A percentile compares a stretch with the other conserved stretches of the same genome.
phyloP scores from a whole-genome alignment of 2,329 filamentous ascomycete species.

The Volutella citrinella region DNA sequence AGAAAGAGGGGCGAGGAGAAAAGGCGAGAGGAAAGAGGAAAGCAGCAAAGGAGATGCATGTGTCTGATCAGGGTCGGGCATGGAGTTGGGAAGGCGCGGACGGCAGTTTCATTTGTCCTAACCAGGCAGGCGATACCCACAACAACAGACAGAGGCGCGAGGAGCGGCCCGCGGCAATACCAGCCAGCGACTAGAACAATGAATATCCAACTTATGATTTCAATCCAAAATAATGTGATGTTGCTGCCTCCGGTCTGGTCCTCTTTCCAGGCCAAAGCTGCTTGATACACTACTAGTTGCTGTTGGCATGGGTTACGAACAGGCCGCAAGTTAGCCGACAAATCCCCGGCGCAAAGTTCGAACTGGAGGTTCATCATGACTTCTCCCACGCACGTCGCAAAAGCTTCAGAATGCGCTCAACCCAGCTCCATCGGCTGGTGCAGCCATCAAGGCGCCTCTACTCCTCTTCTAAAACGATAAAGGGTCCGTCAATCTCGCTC shows the following conservation, averaged over 20 bases:
- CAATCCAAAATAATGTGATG: too few species aligned
- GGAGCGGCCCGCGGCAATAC: too few species aligned
- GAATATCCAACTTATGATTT: too few species aligned
- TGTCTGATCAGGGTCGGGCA: too few species aligned
- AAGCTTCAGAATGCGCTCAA: neutral
- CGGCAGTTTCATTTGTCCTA: too few species aligned
- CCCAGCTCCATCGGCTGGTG: neutral
- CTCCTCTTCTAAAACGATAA: slow-evolving; percentile 25
- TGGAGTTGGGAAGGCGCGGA: too few species aligned
- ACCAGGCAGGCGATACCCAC: slow-evolving; percentile 27
- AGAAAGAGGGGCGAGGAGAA: slow-evolving; percentile 6
- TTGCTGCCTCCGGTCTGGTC: too few species aligned
- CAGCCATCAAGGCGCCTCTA: slow-evolving; percentile 13
- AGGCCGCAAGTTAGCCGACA: slow-evolving; percentile 14
- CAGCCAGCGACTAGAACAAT: slow-evolving; percentile 9
- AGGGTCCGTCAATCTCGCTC: slow-evolving; percentile 19
- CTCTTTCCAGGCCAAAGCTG: too few species aligned
- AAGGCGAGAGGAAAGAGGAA: slow-evolving; percentile 3
- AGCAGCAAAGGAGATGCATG: slow-evolving; percentile 7
- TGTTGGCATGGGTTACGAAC: too few species aligned
- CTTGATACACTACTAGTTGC: too few species aligned
- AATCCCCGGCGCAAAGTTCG: slow-evolving; percentile 25
- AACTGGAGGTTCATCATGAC: too few species aligned
- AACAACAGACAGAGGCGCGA: slow-evolving; percentile 12
- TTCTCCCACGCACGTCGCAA: too few species aligned